Base-by-base conservation (phyloP, 768 basidiomycete genomes). In the Auricularia sp. region DNA sequence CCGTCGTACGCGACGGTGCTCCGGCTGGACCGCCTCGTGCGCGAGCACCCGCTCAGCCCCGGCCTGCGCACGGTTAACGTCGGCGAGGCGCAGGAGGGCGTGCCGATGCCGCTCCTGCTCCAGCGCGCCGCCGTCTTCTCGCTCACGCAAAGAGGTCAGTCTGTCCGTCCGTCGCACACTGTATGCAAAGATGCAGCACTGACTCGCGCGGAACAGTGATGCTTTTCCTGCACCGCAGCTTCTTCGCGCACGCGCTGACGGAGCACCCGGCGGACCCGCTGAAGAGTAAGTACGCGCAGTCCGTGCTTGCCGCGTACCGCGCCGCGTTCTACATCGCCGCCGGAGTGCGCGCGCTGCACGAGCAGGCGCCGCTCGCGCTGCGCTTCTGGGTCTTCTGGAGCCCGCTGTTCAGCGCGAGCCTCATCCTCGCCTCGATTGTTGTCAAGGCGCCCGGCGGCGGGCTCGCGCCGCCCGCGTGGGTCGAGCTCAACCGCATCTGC, bases 261-360 rank as follows among this genome's bases (percentile, higher is more conserved):
- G 87, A 88, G 69, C 84, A 87, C 70, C 86, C 87, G 36, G 87
- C 86, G 70, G 87, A 88, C 69, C 87, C 87, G 33, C 77, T 88
- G 43, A 86, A 86, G 12, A 87, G 86, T 70, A 84, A 86, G 14
- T 88, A 87, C 66, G 87, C 86, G 11, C 84, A 85, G 2, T 87
- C 87, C 3, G 87, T 88, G n/a, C 85, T 87, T 67, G 87, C 87
- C 58, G 86, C 87, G n/a, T 88, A 87, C 73, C 81, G 87, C 51
- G 87, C 86, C 67, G 86, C 87, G 8, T 85, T 87, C 39, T 87
- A 86, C 2, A 79, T 88, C 4, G 82, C 88, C 43, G 87, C 86
- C 3, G 75, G 87, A 69, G 85, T 88, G 83, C 80, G 85, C 60
- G 87, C 87, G 70, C 75, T 88, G 36, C 80, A 87, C 69, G 80